Evolutionary conservation across 1,139 yeast species (phyloP), one percentile per base, ranked within the genome.

Genomic region (Geotrichum reessii): DNA sequence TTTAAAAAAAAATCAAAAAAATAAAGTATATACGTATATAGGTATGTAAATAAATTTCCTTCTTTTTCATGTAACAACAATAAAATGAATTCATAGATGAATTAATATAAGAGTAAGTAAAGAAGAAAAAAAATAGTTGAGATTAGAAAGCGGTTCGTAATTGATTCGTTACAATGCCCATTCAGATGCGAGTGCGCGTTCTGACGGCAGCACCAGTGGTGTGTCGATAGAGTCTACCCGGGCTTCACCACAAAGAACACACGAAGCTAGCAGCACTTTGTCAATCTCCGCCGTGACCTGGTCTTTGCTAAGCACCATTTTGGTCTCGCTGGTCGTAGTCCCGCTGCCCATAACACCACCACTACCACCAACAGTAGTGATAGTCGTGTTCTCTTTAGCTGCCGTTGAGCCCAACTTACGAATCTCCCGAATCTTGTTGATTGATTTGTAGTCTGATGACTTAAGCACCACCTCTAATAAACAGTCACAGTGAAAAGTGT

Each of bases 401-500:
- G 37, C 14, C 1, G 50, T 51, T 3, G 50, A 21, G 37, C 58
- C 57, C 3, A 48, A 17, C 22, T 42, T 76, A 62, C 84, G 85
- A 56, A 85, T 74, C 56, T 78, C 80, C 53, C 81, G 80, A 57
- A 87, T 80, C 47, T 82, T 76, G 67, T 83, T 84, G 66, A 85
- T 85, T 61, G 86, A 78, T 53, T 83, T 79, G 68, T 85, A 86
- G 67, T 90, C 90, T 44, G 85, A 83, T 11, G 87, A 84, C 58
- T 79, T 77, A 57, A 86, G 70, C 48, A 86, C 80, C 46, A 75
- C 75, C 59, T 83, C 81, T 4, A 87, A 81, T 28, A 91, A 73
- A 73, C 99, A 95, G 67, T 91, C 97, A 59, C 86, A 85, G 70
- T 95, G 99, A 74, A 88, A 87, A 7, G 89, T 84, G 72, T 93